These are phyloP conservation scores for Leptosphaerulina australis DNA, from an alignment of 2,329 filamentous ascomycete genomes.

Conservation along the genomic window DNA sequence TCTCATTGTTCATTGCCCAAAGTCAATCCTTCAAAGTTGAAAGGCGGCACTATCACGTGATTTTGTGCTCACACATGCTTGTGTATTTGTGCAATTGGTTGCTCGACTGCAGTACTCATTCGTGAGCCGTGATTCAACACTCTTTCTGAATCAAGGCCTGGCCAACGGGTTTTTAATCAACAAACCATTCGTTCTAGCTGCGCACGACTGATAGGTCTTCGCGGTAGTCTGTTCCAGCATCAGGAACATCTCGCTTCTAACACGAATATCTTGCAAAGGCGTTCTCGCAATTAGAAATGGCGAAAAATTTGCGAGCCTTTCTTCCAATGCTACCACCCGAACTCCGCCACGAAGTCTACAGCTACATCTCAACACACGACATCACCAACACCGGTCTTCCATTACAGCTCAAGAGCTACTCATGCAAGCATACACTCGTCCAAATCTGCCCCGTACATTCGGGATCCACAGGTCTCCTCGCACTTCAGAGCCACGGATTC, in stretches of 20 bases:
- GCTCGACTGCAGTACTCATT: background rate
- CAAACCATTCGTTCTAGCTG: background rate
- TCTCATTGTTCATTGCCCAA: slow-evolving; percentile 2
- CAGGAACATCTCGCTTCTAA: background rate
- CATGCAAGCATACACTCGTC: slow-evolving; percentile 34
- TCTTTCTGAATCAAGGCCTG: background rate
- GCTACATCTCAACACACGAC: slow-evolving; percentile 22
- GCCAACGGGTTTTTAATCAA: background rate
- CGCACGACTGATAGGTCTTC: background rate
- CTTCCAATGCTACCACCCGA: slow-evolving; percentile 39
- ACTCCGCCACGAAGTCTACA: slow-evolving; percentile 40
- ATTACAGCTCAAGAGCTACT: slow-evolving; percentile 31
- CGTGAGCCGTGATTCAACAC: slow-evolving; percentile 1
- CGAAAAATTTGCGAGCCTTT: slow-evolving; percentile 19
- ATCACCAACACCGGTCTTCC: slow-evolving; percentile 24
- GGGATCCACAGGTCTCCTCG: slow-evolving; percentile 30
- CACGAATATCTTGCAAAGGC: background rate
- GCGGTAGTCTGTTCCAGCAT: background rate
- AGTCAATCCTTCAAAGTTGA: background rate
- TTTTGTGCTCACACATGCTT: slow-evolving; percentile 4
- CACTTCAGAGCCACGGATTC: slow-evolving; percentile 25
- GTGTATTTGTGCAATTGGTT: slow-evolving; percentile 4
- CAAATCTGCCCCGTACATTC: slow-evolving; percentile 32
- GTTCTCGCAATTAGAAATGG: background rate
- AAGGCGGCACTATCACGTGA: slow-evolving; percentile 14